Evolutionary conservation across 495 filamentous ascomycete genomes (phyloP).

Genomic region (Aspergillus hancockii): DNA sequence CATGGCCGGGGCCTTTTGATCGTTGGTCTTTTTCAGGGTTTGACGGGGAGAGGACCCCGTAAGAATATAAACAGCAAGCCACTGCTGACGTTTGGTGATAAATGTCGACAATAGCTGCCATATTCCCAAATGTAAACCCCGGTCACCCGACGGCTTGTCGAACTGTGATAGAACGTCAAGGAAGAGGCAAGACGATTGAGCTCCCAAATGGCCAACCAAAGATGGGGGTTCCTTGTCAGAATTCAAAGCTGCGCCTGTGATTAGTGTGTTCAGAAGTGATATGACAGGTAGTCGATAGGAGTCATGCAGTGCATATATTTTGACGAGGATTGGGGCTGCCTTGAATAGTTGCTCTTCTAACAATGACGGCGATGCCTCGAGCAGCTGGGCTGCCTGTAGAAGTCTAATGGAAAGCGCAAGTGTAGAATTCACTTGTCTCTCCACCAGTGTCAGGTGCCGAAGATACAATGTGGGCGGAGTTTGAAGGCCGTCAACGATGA

Average conservation of each 20-base stretch:
- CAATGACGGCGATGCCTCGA: constrained; percentile 58
- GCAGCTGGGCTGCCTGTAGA: constrained; percentile 65
- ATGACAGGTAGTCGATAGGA: constrained; percentile 65
- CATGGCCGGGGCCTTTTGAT: constrained; percentile 37
- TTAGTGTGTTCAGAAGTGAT: constrained; percentile 70
- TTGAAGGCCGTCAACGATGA: constrained; percentile 66
- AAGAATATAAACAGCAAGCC: constrained; percentile 89
- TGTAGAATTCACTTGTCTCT: constrained; percentile 61
- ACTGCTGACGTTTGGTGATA: constrained; percentile 88
- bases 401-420: constrained; percentile 68
- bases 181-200: constrained; percentile 79
- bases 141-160: constrained; percentile 71
- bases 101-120: constrained; percentile 89
- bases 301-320: constrained; percentile 73
- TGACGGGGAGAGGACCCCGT: constrained; percentile 83
- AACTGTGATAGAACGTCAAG: constrained; percentile 74
- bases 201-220: constrained; percentile 81
- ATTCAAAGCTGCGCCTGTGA: constrained; percentile 63
- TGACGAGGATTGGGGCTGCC: constrained; percentile 68
- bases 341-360: constrained; percentile 82
- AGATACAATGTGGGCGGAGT: constrained; percentile 65
- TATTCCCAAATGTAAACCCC: constrained; percentile 60
- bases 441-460: constrained; percentile 55
- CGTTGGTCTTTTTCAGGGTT: constrained; percentile 57
- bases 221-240: constrained; percentile 76